Percentiles rank a stretch among this genome's conserved stretches.
These are phyloP conservation scores for Xylaria arbuscula DNA, from an alignment of 2,329 filamentous ascomycete genomes.

Conservation along the genomic window DNA sequence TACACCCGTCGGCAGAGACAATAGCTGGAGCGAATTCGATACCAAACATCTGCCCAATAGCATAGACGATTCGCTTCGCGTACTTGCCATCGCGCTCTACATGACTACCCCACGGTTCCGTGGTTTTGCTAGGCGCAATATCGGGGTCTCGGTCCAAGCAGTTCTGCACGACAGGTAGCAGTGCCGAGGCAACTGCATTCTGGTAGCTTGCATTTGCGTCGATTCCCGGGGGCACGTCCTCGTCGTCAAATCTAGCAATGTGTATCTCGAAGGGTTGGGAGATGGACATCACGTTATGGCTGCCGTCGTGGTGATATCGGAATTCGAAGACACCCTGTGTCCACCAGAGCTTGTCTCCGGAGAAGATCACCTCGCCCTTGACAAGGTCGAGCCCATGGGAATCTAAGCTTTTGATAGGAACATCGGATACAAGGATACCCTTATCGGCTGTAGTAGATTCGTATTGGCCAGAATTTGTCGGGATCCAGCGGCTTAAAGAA, in stretches of 20 bases:
- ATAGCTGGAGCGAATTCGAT: constrained; percentile 95
- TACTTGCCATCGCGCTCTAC: constrained; percentile 92
- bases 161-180: constrained; percentile 87
- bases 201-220: constrained; percentile 71
- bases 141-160: constrained; percentile 93
- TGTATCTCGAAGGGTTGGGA: constrained; percentile 93
- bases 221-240: constrained; percentile 66
- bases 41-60: constrained; percentile 95
- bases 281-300: constrained; percentile 93
- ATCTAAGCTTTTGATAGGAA: constrained; percentile 63
- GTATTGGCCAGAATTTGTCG: constrained; percentile 80
- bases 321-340: constrained; percentile 96
- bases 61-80: constrained; percentile 89
- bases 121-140: constrained; percentile 81
- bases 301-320: constrained; percentile 93
- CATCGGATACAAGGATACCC: constrained; percentile 78
- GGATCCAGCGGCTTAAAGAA: constrained; percentile 89
- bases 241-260: constrained; percentile 81
- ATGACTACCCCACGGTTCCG: constrained; percentile 85
- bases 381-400: constrained; percentile 67
- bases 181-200: constrained; percentile 76
- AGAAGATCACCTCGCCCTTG: constrained; percentile 85
- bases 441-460: constrained; percentile 79
- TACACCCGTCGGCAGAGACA: constrained; percentile 89
- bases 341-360: constrained; percentile 97